Evolutionary conservation across 169 alveolate genomes (phyloP).

Genomic region (Eimeria necatrix): DNA sequence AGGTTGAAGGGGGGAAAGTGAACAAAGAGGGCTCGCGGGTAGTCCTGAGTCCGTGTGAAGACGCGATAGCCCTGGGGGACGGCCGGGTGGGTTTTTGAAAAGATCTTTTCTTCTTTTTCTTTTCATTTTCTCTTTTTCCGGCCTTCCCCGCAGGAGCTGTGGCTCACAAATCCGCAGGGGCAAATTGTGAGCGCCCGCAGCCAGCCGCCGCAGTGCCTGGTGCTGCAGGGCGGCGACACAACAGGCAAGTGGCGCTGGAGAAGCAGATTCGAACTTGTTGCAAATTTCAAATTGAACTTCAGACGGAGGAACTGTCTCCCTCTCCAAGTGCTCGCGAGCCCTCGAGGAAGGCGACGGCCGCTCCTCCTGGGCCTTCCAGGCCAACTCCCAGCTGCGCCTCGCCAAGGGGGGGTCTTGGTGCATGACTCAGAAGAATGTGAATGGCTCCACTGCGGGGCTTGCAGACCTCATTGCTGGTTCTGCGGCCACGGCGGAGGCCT

Average conservation of each 20-base stretch:
- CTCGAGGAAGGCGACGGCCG: conserved; percentile 90
- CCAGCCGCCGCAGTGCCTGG: conserved; percentile 84
- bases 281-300: background rate
- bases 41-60: conserved; percentile 88
- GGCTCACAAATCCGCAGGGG: conserved; percentile 83
- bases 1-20: conserved; percentile 89
- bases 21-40: conserved; percentile 88
- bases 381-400: conserved; percentile 91
- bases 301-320: conserved; percentile 84
- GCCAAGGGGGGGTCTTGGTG: conserved; percentile 88
- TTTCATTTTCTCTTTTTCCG: background rate
- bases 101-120: no score
- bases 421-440: conserved; percentile 88
- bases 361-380: conserved; percentile 91
- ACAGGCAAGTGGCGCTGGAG: conserved; percentile 27
- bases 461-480: conserved; percentile 86
- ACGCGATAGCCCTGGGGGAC: conserved; percentile 90
- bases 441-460: conserved; percentile 89
- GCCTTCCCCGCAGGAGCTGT: conserved; percentile 80
- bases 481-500: conserved; percentile 83
- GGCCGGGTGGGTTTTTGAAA: conserved; percentile 84
- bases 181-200: conserved; percentile 85
- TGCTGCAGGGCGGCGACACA: conserved; percentile 85
- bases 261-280: background rate
- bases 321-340: conserved; percentile 88